phyloP scores from a whole-genome alignment of 495 filamentous ascomycete species.

The Penicillium malachiteum region DNA sequence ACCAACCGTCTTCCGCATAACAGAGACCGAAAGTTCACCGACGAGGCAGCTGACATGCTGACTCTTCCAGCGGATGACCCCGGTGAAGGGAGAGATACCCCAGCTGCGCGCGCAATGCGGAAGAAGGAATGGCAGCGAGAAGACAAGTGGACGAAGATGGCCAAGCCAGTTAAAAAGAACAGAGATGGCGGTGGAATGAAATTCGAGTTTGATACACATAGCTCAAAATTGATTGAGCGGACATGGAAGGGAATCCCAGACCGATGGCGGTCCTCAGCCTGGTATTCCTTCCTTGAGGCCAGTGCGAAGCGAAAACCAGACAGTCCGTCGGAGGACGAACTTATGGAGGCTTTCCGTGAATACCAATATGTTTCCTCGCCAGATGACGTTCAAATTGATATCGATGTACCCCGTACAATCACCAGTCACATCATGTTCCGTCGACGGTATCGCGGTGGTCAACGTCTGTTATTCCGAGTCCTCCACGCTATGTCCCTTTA shows the following conservation, averaged over 20 bases:
- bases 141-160: conserved; percentile 98
- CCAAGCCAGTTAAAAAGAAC: conserved; percentile 57
- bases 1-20: conserved; percentile 77
- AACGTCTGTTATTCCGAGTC: conserved; percentile 89
- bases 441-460: conserved; percentile 82
- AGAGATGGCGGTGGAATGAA: conserved; percentile 75
- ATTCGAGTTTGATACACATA: conserved; percentile 84
- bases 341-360: conserved; percentile 67
- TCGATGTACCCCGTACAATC: conserved; percentile 95
- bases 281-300: conserved; percentile 88
- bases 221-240: conserved; percentile 82
- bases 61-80: conserved; percentile 68
- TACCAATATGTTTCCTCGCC: conserved; percentile 71
- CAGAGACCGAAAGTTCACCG: conserved; percentile 68
- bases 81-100: conserved; percentile 52
- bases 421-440: conserved; percentile 98
- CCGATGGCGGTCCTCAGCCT: conserved; percentile 89
- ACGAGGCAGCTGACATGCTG: conserved; percentile 89
- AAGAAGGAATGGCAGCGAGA: conserved; percentile 80
- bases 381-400: conserved; percentile 96
- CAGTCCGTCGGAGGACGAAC: conserved; percentile 64
- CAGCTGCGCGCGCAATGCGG: conserved; percentile 58
- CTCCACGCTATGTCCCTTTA: conserved; percentile 89
- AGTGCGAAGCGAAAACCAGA: conserved; percentile 67
- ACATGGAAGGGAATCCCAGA: conserved; percentile 99